Evolutionary conservation across 306 rosid genomes (phyloP), one percentile per base, ranked within the genome.

Genomic region (Cucumis sativus): DNA sequence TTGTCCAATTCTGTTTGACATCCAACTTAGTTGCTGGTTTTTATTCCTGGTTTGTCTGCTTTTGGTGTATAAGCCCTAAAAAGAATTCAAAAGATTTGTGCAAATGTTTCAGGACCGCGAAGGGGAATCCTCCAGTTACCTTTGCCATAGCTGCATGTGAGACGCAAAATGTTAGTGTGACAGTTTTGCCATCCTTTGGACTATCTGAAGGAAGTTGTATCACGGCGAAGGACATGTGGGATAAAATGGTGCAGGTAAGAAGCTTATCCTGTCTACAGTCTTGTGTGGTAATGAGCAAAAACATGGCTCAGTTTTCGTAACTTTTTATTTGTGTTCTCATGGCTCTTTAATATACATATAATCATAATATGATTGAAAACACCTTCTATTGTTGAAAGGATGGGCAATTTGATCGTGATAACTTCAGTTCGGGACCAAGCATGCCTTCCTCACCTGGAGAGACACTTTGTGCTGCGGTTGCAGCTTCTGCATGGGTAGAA

Each of bases 401-500:
- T 83, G 97, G 99, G 71, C 91, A 90, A 81, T 95, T 95, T 89
- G 92, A 88, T 80, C 91, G 81, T 63, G 97, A 75, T 74, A 95
- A 89, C 86, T 89, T 90, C 79, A 80, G 78, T 82, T 89, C 89
- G 67, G 97, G 99, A 77, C 96, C 86, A 74, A 90, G 87, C 84
- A 84, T 91, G 85, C 90, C 99, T 78, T 95, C 99, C 57, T 90
- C 93, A 51, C 86, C 93, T 76, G 97, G 97, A 79, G 97, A 95
- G 88, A 87, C 97, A 11, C 88, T 85, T 20, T 95, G 99, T 83
- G 97, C 97, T 80, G 97, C 97, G 64, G 99, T 95, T 72, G 86
- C 99, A 78, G 99, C 97, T 81, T 85, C 99, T 45, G 77, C 99
- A 49, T 95, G 97, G 97, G 99, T 95, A 61, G 99, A 95, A 87